Evolutionary conservation across 805 yeast genomes (phyloP).

Genomic region (Blastobotrys peoriensis): DNA sequence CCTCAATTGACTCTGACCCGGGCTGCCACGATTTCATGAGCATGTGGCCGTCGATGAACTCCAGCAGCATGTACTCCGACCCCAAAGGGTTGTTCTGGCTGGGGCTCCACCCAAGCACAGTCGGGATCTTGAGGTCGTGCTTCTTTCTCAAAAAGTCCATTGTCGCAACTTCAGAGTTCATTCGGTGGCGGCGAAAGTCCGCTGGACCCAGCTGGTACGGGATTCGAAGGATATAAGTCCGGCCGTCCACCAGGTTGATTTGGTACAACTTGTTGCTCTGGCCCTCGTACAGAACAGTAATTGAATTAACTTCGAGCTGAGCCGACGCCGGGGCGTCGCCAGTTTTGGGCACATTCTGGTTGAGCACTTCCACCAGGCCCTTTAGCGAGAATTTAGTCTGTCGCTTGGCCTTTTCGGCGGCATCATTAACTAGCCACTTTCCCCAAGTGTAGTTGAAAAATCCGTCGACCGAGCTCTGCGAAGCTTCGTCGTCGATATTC

Average conservation of each 20-base stretch:
- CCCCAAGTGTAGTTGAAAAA: conserved; percentile 95
- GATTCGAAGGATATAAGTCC: conserved; percentile 64
- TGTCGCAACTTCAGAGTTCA: conserved; percentile 90
- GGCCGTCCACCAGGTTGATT: conserved; percentile 55
- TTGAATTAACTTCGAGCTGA: conserved; percentile 52
- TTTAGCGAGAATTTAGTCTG: conserved; percentile 74
- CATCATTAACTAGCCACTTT: conserved; percentile 82
- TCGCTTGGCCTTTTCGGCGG: conserved; percentile 65
- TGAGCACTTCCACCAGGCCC: conserved; percentile 49
- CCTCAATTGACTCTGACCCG: conserved; percentile 49
- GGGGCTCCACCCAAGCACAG: conserved; percentile 61
- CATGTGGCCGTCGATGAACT: conserved; percentile 69
- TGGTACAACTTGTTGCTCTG: conserved; percentile 87
- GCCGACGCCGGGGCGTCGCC: conserved; percentile 38
- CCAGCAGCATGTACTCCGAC: conserved; percentile 76
- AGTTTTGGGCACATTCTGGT: conserved; percentile 23
- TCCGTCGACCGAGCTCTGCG: not conserved
- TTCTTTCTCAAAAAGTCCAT: conserved; percentile 71
- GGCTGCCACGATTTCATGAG: conserved; percentile 93
- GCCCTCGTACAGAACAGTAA: conserved; percentile 87
- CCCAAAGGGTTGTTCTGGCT: conserved; percentile 56
- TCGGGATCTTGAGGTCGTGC: conserved; percentile 65
- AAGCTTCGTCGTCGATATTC: conserved; percentile 26
- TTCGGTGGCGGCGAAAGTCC: conserved; percentile 47
- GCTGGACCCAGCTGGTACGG: conserved; percentile 76